A percentile compares a stretch with the other conserved stretches of the same genome.
These are phyloP conservation scores for Aspergillus heteromorphus DNA, from an alignment of 495 filamentous ascomycete species.

Conservation along the genomic window DNA sequence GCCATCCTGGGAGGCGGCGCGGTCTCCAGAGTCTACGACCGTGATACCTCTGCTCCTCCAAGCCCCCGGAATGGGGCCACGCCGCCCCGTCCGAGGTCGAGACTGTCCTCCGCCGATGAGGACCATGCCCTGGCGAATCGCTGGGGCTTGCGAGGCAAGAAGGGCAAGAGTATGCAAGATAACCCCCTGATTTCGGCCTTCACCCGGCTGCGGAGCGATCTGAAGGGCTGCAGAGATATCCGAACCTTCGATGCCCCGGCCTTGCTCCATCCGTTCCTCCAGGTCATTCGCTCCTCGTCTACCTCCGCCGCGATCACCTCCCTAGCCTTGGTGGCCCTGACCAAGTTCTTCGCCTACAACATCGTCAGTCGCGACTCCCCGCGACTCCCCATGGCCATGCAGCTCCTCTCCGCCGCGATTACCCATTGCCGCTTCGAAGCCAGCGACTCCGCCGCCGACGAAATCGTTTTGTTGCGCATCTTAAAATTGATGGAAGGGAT, in stretches of 20 bases:
- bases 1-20: slow-evolving; percentile 84
- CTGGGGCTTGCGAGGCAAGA: slow-evolving; percentile 95
- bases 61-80: slow-evolving; percentile 31
- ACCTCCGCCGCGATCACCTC: slow-evolving; percentile 96
- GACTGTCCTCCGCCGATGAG: slow-evolving; percentile 28
- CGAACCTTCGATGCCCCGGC: slow-evolving; percentile 82
- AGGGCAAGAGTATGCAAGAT: slow-evolving; percentile 96
- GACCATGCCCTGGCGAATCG: slow-evolving; percentile 54
- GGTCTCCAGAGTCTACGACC: slow-evolving; percentile 43
- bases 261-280: slow-evolving; percentile 89
- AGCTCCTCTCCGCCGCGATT: slow-evolving; percentile 86
- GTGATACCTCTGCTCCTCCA: slow-evolving; percentile 34
- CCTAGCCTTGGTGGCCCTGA: slow-evolving; percentile 88
- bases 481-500: slow-evolving; percentile 97
- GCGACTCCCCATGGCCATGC: slow-evolving; percentile 85
- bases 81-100: slow-evolving; percentile 12
- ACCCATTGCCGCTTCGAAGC: slow-evolving; percentile 98
- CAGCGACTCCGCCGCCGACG: slow-evolving; percentile 87
- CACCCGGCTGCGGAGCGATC: slow-evolving; percentile 78
- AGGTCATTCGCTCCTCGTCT: slow-evolving; percentile 93
- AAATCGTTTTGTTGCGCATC: slow-evolving; percentile 90
- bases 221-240: slow-evolving; percentile 92
- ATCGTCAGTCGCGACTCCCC: slow-evolving; percentile 80
- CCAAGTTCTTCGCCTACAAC: slow-evolving; percentile 94
- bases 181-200: slow-evolving; percentile 96